Evolutionary conservation across 1,139 yeast genomes (phyloP), one percentile per base, ranked within the genome.

Genomic region (Wickerhamomyces sp.): DNA sequence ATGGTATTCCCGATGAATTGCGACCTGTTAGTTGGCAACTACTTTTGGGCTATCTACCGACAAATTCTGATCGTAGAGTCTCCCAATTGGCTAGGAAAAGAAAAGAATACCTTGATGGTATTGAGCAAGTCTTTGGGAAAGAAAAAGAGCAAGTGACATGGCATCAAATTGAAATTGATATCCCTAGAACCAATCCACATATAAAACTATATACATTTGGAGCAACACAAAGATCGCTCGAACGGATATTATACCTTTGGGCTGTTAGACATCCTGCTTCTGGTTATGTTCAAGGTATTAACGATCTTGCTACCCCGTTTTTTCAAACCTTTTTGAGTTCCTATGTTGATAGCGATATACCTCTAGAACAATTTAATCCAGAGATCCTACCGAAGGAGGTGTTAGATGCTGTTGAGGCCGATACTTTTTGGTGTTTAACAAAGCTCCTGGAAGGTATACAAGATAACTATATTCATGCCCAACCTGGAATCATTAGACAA

Each of bases 231-330:
- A 65, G 79, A 42, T 74, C 95, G 13, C 67, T 92, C 45, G 88
- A 92, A 48, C 79, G 85, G 48, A 80, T 94, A 15, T 65, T 92
- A 37, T 94, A 88, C 55, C 68, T 92, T 26, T 92, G 99, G 99
- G 96, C 98, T 0, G 81, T 92, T 17, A 75, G 98, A 46, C 98
- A 94, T 58, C 98, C 99, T 1, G 97, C 97, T 4, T 81, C 94
- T 57, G 99, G 99, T 4, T 92, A 92, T 61, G 99, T 92, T n/a
- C 99, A 92, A 63, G 99, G 99, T 21, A 94, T 92, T 42, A 92
- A 92, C 59, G 99, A 92, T 61, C 70, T 92, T 41, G 89, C 83
- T 15, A 92, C 97, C 0, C 98, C 99, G 2, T 89, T 94, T 59
- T 90, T 76, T 61, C 96, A 92, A 60, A 82, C 92, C 0, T 92